Evolutionary conservation across 169 alveolate species (phyloP).

Genomic region (Cryptosporidium viatorum): DNA sequence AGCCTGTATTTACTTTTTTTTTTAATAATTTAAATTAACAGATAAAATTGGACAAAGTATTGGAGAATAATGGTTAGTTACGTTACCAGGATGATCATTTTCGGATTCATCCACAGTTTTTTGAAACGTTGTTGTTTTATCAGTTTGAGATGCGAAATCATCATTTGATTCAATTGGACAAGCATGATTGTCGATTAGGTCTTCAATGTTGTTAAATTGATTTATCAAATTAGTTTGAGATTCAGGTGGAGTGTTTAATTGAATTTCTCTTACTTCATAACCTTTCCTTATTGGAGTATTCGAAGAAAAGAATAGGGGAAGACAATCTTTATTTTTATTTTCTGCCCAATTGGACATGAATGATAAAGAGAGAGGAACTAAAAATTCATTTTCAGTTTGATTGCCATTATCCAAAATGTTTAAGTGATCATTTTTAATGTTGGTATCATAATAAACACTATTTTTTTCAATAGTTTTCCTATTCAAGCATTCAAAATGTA

Average conservation of each 20-base stretch:
- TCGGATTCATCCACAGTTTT: constrained; percentile 16
- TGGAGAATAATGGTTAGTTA: constrained; percentile 16
- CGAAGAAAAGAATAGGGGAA: constrained; percentile 12
- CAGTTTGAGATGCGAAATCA: constrained; percentile 23
- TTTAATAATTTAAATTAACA: neutral
- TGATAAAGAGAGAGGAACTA: constrained; percentile 47
- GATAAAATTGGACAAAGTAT: constrained; percentile 62
- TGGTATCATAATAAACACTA: neutral
- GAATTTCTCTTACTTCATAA: neutral
- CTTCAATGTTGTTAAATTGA: constrained; percentile 28
- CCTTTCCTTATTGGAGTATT: constrained; percentile 46
- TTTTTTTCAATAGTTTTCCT: neutral
- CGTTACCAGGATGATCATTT: neutral
- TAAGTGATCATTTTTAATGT: neutral
- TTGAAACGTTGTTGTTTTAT: neutral
- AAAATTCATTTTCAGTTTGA: neutral
- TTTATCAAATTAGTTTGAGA: constrained; percentile 29
- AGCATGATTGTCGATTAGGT: neutral
- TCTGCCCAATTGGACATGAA: constrained; percentile 12
- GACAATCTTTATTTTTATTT: neutral
- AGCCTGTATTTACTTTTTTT: neutral
- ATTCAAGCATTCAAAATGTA: neutral
- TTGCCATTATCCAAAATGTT: neutral
- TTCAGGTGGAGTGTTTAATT: neutral
- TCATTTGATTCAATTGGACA: neutral